These are phyloP conservation scores for Trypethelium eluteriae DNA, from an alignment of 495 filamentous ascomycete genomes.

Conservation along the genomic window DNA sequence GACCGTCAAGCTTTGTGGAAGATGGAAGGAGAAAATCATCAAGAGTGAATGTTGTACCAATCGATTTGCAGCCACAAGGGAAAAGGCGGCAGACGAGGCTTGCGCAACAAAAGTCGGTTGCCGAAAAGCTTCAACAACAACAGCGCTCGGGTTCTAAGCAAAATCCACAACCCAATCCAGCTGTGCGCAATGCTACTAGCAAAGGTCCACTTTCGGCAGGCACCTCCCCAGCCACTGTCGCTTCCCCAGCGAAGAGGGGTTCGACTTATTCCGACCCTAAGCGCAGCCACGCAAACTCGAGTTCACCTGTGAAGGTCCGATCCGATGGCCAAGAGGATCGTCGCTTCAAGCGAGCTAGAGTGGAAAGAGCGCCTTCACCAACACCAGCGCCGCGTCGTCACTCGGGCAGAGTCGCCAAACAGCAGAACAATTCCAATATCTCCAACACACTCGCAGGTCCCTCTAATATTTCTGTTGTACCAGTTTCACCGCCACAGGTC, in stretches of 20 bases:
- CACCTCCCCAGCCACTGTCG: background rate
- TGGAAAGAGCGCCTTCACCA: background rate
- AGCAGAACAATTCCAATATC: constrained; percentile 7
- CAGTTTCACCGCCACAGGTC: constrained; percentile 31
- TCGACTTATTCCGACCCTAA: background rate
- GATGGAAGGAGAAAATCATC: constrained; percentile 83
- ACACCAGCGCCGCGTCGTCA: background rate
- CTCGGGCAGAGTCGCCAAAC: background rate
- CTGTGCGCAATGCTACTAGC: background rate
- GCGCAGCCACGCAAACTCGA: background rate
- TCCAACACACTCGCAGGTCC: constrained; percentile 15
- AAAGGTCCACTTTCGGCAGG: constrained; percentile 1
- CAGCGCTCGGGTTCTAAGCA: background rate
- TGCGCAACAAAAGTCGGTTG: constrained; percentile 23
- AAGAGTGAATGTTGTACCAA: constrained; percentile 65
- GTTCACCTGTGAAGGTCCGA: background rate
- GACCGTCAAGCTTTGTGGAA: constrained; percentile 73
- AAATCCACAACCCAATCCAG: background rate
- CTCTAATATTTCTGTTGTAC: constrained; percentile 13
- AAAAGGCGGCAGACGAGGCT: constrained; percentile 55
- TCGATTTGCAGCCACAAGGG: constrained; percentile 58
- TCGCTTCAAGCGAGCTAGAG: constrained; percentile 4
- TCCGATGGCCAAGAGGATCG: constrained; percentile 9
- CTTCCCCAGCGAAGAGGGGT: background rate
- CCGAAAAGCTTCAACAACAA: constrained; percentile 10